phyloP scores from a whole-genome alignment of 2,329 filamentous ascomycete genomes.

The Hansfordia pulvinata region DNA sequence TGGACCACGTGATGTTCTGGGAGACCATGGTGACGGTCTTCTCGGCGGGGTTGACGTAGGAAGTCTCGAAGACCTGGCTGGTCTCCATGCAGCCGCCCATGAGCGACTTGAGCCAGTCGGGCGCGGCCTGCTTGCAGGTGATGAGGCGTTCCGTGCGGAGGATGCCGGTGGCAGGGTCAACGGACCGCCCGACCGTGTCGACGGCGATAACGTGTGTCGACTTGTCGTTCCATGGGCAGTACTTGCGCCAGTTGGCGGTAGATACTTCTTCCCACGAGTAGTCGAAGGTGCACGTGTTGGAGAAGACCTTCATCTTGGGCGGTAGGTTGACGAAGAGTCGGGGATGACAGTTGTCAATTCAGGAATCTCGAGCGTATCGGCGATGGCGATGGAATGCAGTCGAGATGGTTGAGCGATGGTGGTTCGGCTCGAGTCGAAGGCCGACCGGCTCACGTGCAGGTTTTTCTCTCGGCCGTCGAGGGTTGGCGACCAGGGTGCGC shows the following conservation, averaged over 20 bases:
- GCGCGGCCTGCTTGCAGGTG: constrained; percentile 49
- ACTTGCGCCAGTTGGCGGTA: constrained; percentile 96
- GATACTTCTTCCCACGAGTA: constrained; percentile 99
- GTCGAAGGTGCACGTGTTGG: constrained; percentile 77
- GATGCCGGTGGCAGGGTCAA: constrained; percentile 43
- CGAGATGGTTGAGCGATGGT: too few species aligned
- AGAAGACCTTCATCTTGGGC: constrained; percentile 87
- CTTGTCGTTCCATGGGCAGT: constrained; percentile 98
- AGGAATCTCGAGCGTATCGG: too few species aligned
- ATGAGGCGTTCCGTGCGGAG: constrained; percentile 49
- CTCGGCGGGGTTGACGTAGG: constrained; percentile 72
- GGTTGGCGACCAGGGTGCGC: too few species aligned
- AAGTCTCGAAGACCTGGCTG: constrained; percentile 87
- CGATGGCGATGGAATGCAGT: too few species aligned
- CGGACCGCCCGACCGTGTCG: constrained; percentile 67
- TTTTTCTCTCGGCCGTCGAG: too few species aligned
- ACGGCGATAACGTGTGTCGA: constrained; percentile 94
- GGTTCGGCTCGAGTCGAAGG: too few species aligned
- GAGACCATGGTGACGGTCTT: constrained; percentile 95
- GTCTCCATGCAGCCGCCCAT: constrained; percentile 70
- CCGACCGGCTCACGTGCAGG: too few species aligned
- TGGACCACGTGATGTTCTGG: constrained; percentile 85
- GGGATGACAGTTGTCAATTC: background rate
- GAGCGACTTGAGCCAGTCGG: constrained; percentile 68
- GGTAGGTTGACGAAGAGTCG: too few species aligned